Percentiles rank a stretch among this genome's conserved stretches.
phyloP scores from a whole-genome alignment of 2,329 filamentous ascomycete species.

The Bisporella sp. region DNA sequence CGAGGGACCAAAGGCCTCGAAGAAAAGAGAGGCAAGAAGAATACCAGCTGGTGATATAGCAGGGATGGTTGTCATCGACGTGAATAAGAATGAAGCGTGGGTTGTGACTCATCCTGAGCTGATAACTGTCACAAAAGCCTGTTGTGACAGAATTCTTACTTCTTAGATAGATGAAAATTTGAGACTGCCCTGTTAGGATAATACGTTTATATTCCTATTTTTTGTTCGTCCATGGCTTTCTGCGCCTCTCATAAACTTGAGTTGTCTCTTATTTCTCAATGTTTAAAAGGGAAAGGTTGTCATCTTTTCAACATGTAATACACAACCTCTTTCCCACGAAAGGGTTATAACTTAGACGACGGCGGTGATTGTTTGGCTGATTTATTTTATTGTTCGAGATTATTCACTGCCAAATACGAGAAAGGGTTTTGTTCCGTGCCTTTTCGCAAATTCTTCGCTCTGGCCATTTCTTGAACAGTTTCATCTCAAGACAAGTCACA shows the following conservation, averaged over 20 bases:
- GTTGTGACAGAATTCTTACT: neutral
- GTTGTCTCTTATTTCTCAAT: neutral
- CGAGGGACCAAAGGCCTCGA: neutral
- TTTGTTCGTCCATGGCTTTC: too few relatives aligned
- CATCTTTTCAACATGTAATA: neutral
- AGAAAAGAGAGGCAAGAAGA: neutral
- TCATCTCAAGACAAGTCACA: too few relatives aligned
- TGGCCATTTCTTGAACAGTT: too few relatives aligned
- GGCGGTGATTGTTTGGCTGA: too few relatives aligned
- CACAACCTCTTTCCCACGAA: too few relatives aligned
- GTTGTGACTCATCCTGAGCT: neutral
- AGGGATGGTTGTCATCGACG: neutral
- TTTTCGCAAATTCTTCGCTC: too few relatives aligned
- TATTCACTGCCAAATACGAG: too few relatives aligned
- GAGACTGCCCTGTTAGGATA: too few relatives aligned
- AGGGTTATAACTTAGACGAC: too few relatives aligned
- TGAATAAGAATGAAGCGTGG: neutral
- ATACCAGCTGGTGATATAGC: neutral
- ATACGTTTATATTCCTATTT: too few relatives aligned
- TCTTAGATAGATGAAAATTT: neutral
- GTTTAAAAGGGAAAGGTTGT: neutral
- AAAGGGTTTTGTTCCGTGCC: too few relatives aligned
- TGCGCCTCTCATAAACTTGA: neutral
- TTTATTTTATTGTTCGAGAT: too few relatives aligned
- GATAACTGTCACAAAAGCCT: neutral